A percentile compares a stretch with the other conserved stretches of the same genome.
Evolutionary conservation across 108 stramenopile species (phyloP).

Genomic region (Nitzschia inconspicua): DNA sequence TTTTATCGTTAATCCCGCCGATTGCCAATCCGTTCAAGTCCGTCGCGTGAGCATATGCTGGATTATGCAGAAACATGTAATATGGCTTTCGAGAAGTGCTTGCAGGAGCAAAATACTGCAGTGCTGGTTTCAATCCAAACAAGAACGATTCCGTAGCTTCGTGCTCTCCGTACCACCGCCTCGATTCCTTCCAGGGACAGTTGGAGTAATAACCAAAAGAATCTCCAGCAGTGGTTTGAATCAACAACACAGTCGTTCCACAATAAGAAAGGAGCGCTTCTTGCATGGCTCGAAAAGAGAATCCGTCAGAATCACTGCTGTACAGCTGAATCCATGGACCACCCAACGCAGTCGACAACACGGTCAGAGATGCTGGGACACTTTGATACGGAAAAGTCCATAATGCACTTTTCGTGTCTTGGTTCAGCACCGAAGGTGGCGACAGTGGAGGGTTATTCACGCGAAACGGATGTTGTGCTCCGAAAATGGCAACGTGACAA

Average conservation of each 20-base stretch:
- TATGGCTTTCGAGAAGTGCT: neutral
- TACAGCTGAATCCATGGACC: slow-evolving; percentile 17
- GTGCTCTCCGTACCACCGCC: slow-evolving; percentile 10
- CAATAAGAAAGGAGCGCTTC: slow-evolving; percentile 22
- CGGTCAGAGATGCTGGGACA: slow-evolving; percentile 5
- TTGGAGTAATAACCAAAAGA: slow-evolving; percentile 26
- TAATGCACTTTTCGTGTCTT: neutral
- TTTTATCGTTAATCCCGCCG: slow-evolving; percentile 17
- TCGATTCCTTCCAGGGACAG: slow-evolving; percentile 22
- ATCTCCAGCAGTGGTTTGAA: slow-evolving; percentile 15
- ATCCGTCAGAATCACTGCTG: slow-evolving; percentile 23
- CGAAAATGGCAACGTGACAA: neutral
- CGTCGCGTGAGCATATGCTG: neutral
- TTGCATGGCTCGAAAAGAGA: slow-evolving; percentile 23
- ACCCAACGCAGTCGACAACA: neutral
- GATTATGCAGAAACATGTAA: slow-evolving; percentile 1
- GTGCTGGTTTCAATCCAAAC: slow-evolving; percentile 3
- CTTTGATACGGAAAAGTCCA: slow-evolving; percentile 7
- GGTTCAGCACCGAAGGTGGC: neutral
- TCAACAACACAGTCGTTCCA: slow-evolving; percentile 29
- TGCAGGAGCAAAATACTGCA: slow-evolving; percentile 1
- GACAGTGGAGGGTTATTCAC: neutral
- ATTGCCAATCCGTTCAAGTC: slow-evolving; percentile 26
- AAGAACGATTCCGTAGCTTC: slow-evolving; percentile 16
- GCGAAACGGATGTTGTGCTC: neutral